These are phyloP conservation scores for Penicillium cosmopolitanum DNA, from an alignment of 495 filamentous ascomycete genomes.

Conservation along the genomic window DNA sequence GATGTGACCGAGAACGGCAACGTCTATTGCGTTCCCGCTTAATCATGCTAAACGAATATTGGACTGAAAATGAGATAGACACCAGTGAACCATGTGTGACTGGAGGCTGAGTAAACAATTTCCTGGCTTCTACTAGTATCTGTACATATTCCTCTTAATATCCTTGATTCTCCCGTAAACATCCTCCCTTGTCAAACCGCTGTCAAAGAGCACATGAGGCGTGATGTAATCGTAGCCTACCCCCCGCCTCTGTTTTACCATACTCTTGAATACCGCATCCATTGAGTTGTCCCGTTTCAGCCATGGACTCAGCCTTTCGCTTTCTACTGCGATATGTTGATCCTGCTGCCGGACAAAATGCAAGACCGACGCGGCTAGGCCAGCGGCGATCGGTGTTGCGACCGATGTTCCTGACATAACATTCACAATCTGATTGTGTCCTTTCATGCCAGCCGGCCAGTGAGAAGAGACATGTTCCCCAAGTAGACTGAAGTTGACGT, in stretches of 20 bases:
- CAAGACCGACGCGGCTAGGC: slow-evolving; percentile 32
- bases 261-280: slow-evolving; percentile 33
- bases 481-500: slow-evolving; percentile 39
- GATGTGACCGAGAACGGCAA: slow-evolving; percentile 31
- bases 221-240: slow-evolving; percentile 38
- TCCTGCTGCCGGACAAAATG: slow-evolving; percentile 34
- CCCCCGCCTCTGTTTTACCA: slow-evolving; percentile 29
- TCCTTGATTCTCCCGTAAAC: slow-evolving; percentile 28
- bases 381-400: slow-evolving; percentile 38
- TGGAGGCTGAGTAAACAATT: slow-evolving; percentile 11
- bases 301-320: slow-evolving; percentile 27
- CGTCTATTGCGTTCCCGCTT: slow-evolving; percentile 32
- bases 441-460: slow-evolving; percentile 30
- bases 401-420: slow-evolving; percentile 34
- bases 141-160: slow-evolving; percentile 27
- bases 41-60: slow-evolving; percentile 6
- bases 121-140: slow-evolving; percentile 10
- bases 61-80: slow-evolving; percentile 14
- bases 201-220: slow-evolving; percentile 33
- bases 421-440: slow-evolving; percentile 26
- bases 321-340: slow-evolving; percentile 19
- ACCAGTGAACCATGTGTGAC: slow-evolving; percentile 12
- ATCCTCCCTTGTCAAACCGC: slow-evolving; percentile 23
- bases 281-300: slow-evolving; percentile 29
- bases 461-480: slow-evolving; percentile 37